A percentile compares a stretch with the other conserved stretches of the same genome.
Evolutionary conservation across 495 filamentous ascomycete genomes (phyloP).

Genomic region (Lophium mytilinum): DNA sequence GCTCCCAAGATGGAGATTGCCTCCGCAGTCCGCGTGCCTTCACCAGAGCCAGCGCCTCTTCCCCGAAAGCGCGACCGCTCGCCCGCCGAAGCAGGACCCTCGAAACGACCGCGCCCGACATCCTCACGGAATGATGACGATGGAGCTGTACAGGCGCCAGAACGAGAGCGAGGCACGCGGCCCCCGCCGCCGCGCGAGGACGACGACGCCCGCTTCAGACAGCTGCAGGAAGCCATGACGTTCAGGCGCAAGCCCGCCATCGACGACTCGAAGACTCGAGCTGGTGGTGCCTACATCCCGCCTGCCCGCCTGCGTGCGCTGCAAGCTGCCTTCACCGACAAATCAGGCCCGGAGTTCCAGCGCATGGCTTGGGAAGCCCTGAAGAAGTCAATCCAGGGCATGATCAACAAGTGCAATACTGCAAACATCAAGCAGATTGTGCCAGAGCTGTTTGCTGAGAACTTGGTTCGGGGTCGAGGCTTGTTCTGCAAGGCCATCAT

Average conservation of each 20-base stretch:
- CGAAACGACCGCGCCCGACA: constrained; percentile 15
- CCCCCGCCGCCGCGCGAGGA: background rate
- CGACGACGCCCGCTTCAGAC: constrained; percentile 16
- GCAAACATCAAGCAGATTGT: constrained; percentile 97
- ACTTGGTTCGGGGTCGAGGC: constrained; percentile 81
- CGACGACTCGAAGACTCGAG: constrained; percentile 58
- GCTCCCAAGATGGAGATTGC: constrained; percentile 13
- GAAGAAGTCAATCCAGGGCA: constrained; percentile 97
- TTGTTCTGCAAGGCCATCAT: constrained; percentile 92
- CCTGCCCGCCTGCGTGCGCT: constrained; percentile 83
- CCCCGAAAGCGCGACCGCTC: constrained; percentile 24
- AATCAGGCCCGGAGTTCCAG: constrained; percentile 92
- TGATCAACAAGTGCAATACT: constrained; percentile 97
- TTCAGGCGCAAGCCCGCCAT: constrained; percentile 18
- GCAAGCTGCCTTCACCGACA: constrained; percentile 95
- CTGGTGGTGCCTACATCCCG: constrained; percentile 92
- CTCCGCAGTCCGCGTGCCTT: constrained; percentile 24
- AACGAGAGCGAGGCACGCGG: background rate
- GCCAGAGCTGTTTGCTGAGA: constrained; percentile 89
- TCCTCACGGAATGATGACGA: constrained; percentile 2
- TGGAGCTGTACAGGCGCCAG: background rate
- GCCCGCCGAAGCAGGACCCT: constrained; percentile 12
- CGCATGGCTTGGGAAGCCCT: constrained; percentile 98
- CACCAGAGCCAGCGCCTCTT: constrained; percentile 22
- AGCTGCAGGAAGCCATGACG: constrained; percentile 21